These are phyloP conservation scores for Populus alba DNA, from an alignment of 345 rosid genomes.

Conservation along the genomic window DNA sequence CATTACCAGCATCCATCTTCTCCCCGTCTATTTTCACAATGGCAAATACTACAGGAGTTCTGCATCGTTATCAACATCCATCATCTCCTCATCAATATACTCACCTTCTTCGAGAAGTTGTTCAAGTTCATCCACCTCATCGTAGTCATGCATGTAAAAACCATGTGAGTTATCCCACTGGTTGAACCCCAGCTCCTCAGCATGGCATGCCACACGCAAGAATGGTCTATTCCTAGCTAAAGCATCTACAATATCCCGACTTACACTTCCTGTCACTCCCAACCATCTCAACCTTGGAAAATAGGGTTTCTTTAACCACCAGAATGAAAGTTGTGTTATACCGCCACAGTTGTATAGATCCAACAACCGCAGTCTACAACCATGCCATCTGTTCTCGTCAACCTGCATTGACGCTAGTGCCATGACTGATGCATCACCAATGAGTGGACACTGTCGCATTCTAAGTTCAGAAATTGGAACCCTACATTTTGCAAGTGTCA, in stretches of 20 bases:
- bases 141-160: slow-evolving; percentile 41
- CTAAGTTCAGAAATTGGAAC: slow-evolving; percentile 69
- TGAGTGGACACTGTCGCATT: slow-evolving; percentile 77
- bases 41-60: neutral
- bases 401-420: slow-evolving; percentile 83
- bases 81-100: slow-evolving; percentile 37
- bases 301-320: slow-evolving; percentile 84
- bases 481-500: slow-evolving; percentile 57
- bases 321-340: slow-evolving; percentile 66
- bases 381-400: slow-evolving; percentile 59
- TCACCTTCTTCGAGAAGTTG: slow-evolving; percentile 37
- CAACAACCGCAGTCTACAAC: slow-evolving; percentile 56
- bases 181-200: slow-evolving; percentile 73
- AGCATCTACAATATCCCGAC: slow-evolving; percentile 76
- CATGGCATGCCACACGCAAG: slow-evolving; percentile 61
- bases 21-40: slow-evolving; percentile 30
- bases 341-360: slow-evolving; percentile 80
- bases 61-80: slow-evolving; percentile 26
- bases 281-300: slow-evolving; percentile 87
- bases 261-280: slow-evolving; percentile 75
- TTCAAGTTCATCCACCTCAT: slow-evolving; percentile 56
- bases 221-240: slow-evolving; percentile 70
- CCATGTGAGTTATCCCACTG: slow-evolving; percentile 56
- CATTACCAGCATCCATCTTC: slow-evolving; percentile 32
- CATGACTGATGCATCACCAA: slow-evolving; percentile 79